Conservation (phyloP, 2,329 filamentous ascomycete species). For the Monosporascus sp. region DNA sequence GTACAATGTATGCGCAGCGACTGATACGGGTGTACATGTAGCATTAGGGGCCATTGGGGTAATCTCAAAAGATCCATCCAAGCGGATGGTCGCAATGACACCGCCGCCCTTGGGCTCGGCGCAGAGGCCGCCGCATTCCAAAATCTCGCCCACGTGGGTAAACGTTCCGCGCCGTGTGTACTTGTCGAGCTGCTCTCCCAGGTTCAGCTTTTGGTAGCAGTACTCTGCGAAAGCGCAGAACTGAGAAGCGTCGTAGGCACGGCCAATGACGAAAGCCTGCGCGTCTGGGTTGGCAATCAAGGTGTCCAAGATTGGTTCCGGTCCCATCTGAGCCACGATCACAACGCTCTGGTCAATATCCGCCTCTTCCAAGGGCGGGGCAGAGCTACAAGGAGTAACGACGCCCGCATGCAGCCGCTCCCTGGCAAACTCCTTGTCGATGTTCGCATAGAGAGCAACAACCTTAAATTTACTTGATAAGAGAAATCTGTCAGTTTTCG, state of each 20-base stretch:
- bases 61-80: constrained; percentile 43
- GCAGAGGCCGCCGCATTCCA: constrained; percentile 48
- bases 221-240: constrained; percentile 34
- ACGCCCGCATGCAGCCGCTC: neutral
- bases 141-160: constrained; percentile 51
- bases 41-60: constrained; percentile 32
- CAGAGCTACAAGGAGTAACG: constrained; percentile 23
- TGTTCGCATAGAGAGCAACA: neutral
- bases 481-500: neutral
- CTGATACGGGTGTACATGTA: constrained; percentile 41
- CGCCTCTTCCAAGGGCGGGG: constrained; percentile 31
- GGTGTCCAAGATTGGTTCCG: constrained; percentile 35
- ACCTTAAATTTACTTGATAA: neutral
- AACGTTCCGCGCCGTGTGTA: constrained; percentile 27
- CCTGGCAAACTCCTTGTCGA: neutral
- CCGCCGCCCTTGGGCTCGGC: constrained; percentile 41
- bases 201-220: constrained; percentile 3
- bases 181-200: constrained; percentile 7
- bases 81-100: constrained; percentile 35
- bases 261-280: constrained; percentile 42
- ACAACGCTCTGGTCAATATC: constrained; percentile 32
- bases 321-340: constrained; percentile 40
- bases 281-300: constrained; percentile 22
- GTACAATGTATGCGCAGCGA: constrained; percentile 50
- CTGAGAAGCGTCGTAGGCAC: constrained; percentile 37